Evolutionary conservation across 73 alveolate species (phyloP), one percentile per base, ranked within the genome.

Genomic region (Blepharisma stoltei): DNA sequence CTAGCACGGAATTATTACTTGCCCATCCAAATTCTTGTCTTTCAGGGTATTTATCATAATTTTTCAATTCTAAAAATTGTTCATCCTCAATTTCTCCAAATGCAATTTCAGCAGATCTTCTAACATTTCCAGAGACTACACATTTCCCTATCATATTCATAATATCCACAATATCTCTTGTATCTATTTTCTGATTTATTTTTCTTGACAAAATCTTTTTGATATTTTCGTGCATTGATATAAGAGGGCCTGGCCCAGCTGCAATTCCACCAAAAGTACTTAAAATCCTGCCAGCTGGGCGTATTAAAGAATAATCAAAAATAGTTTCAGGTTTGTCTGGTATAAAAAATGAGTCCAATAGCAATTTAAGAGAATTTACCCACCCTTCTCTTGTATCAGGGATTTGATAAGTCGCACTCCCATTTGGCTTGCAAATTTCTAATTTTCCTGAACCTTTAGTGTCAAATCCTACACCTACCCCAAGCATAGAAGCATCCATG

Each of bases 81-180:
- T 52, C 21, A 52, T 52, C 67, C 18, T 52, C 67, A n/a, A 20
- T 14, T 4, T 52, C 67, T 52, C 67, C 67, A 52, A 52, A 52
- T 4, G 67, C 67, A 52, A 52, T 52, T 52, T 52, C 67, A n/a
- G 67, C 67, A 52, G 67, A n/a, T 52, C 67, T 0, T 52, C 67
- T 52, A 52, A 52, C 67, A 52, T 52, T 52, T 52, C 67, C 67
- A 14, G 67, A 52, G 67, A 52, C 67, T 1, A 52, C 67, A 52
- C 67, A 52, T 52, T 52, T n/a, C 25, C 67, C 67, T n/a, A 52
- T 52, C 67, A 52, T 52, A 52, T 52, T 52, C 67, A 52, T 52
- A n/a, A 52, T 20, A 4, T 52, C 67, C 0, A 52, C 67, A 52
- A 52, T 52, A n/a, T n/a, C 18, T 52, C 21, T 52, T 52, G 67